A percentile compares a stretch with the other conserved stretches of the same genome.
Conservation (phyloP, 2,329 filamentous ascomycete genomes). For the Emericellopsis atlantica region DNA sequence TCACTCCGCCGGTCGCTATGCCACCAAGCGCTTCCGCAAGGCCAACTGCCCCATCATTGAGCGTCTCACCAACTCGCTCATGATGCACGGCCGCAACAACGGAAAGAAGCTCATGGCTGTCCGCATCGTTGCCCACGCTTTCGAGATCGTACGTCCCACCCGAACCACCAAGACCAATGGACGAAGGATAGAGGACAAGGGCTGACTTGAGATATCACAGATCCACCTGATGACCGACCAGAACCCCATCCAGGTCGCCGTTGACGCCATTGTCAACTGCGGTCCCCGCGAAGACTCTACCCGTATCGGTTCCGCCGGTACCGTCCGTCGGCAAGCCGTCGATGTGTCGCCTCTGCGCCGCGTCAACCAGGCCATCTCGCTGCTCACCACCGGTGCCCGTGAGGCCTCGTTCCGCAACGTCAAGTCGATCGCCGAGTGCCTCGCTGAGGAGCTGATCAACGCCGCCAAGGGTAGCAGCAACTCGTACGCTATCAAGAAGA, state of each 20-base stretch:
- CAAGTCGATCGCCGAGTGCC: slow-evolving; percentile 99
- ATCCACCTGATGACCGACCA: slow-evolving; percentile 99
- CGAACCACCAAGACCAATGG: background rate
- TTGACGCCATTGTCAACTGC: slow-evolving; percentile 99
- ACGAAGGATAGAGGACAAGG: slow-evolving; percentile 1
- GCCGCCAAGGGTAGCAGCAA: slow-evolving; percentile 99
- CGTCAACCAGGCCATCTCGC: slow-evolving; percentile 99
- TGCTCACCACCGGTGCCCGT: slow-evolving; percentile 96
- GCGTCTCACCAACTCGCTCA: slow-evolving; percentile 99
- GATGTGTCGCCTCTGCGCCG: slow-evolving; percentile 99
- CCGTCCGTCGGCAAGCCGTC: slow-evolving; percentile 98
- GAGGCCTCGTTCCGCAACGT: slow-evolving; percentile 99
- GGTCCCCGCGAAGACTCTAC: slow-evolving; percentile 99
- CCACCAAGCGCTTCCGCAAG: slow-evolving; percentile 99
- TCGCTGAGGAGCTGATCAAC: slow-evolving; percentile 99
- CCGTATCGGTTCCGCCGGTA: slow-evolving; percentile 98
- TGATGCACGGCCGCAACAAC: slow-evolving; percentile 99
- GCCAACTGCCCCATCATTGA: slow-evolving; percentile 99
- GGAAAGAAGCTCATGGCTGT: slow-evolving; percentile 99
- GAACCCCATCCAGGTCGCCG: slow-evolving; percentile 99
- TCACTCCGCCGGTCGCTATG: slow-evolving; percentile 97
- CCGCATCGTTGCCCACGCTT: slow-evolving; percentile 96
- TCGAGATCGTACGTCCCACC: slow-evolving; percentile 81
- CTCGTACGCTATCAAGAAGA: slow-evolving; percentile 99
- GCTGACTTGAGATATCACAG: slow-evolving; percentile 30